These are phyloP conservation scores for Debaryomyces castellii DNA, from an alignment of 805 yeast species.

Conservation along the genomic window DNA sequence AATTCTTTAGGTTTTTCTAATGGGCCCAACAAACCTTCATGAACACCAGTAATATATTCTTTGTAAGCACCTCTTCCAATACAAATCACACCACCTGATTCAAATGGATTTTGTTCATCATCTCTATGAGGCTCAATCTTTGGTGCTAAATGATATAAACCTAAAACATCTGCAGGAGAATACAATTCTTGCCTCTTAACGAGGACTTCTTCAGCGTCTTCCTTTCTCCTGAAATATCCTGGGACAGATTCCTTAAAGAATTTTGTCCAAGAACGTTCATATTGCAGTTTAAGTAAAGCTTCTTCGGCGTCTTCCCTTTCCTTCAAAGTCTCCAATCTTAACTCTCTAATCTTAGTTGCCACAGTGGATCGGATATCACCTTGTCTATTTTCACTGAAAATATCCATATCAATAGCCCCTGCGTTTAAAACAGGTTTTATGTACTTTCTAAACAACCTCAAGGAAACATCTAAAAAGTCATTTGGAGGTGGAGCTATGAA, in stretches of 20 bases:
- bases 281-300: conserved; percentile 5
- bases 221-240: conserved; percentile 19
- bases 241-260: conserved; percentile 21
- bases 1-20: conserved; percentile 48
- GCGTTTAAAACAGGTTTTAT: conserved; percentile 84
- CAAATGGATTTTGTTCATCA: conserved; percentile 37
- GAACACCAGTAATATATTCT: conserved; percentile 86
- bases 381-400: conserved; percentile 76
- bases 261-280: conserved; percentile 27
- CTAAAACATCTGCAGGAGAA: conserved; percentile 49
- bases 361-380: conserved; percentile 83
- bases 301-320: conserved; percentile 7
- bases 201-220: conserved; percentile 25
- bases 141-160: conserved; percentile 46
- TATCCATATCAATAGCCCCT: conserved; percentile 80
- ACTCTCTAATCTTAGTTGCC: conserved; percentile 75
- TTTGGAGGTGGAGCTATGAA: conserved; percentile 97
- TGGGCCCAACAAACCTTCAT: conserved; percentile 95
- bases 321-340: conserved; percentile 46
- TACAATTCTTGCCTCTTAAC: conserved; percentile 37
- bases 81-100: conserved; percentile 85
- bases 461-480: conserved; percentile 75
- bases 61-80: conserved; percentile 95
- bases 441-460: conserved; percentile 71
- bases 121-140: conserved; percentile 47